phyloP scores from a whole-genome alignment of 2,329 filamentous ascomycete genomes.

The Orbilia javanica region DNA sequence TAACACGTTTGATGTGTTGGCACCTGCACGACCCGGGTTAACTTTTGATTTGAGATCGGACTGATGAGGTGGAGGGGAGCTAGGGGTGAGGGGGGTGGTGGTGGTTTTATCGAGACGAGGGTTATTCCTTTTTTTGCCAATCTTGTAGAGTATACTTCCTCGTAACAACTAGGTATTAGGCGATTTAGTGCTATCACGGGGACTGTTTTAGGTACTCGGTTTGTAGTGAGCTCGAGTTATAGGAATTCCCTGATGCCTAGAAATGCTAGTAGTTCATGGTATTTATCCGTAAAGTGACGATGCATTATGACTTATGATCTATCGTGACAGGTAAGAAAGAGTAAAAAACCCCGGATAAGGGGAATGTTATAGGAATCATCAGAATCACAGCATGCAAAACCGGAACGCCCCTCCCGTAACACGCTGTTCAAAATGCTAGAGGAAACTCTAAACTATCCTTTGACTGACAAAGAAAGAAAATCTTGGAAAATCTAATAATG shows the following conservation, averaged over 20 bases:
- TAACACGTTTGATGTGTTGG: conserved; percentile 33
- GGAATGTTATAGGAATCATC: conserved; percentile 17
- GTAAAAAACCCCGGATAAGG: conserved; percentile 13
- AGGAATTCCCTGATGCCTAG: conserved; percentile 3
- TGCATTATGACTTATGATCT: conserved; percentile 4
- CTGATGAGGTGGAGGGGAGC: conserved; percentile 29
- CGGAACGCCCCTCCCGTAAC: conserved; percentile 36
- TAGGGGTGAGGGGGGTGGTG: neutral
- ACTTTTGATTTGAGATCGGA: conserved; percentile 33
- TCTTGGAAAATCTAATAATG: conserved; percentile 12
- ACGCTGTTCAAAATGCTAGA: conserved; percentile 31
- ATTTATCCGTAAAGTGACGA: conserved; percentile 27
- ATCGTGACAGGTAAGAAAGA: conserved; percentile 6
- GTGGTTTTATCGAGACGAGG: conserved; percentile 23
- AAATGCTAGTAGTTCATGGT: neutral
- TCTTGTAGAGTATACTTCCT: neutral
- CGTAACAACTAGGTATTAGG: conserved; percentile 12
- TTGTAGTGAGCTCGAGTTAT: conserved; percentile 20
- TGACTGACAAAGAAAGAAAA: conserved; percentile 17
- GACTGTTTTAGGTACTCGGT: neutral
- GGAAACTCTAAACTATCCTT: conserved; percentile 19
- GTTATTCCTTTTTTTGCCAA: neutral
- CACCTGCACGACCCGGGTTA: conserved; percentile 29
- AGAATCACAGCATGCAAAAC: conserved; percentile 6
- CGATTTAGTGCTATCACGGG: conserved; percentile 28